Conservation (phyloP, 2,329 filamentous ascomycete genomes). For the Pyrenochaeta sp. region DNA sequence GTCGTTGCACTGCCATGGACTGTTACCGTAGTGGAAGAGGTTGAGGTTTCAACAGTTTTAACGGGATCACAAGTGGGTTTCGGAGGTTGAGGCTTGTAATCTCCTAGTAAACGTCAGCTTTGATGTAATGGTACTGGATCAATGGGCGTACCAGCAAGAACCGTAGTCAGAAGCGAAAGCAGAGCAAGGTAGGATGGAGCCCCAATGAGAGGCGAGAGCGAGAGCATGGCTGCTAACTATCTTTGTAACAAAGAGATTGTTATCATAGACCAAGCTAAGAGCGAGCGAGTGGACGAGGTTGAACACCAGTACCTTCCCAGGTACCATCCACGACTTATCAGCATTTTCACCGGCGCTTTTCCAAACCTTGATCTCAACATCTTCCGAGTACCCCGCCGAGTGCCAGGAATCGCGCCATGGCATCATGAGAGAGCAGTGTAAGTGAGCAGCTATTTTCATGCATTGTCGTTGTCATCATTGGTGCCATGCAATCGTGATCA, state of each 20-base stretch:
- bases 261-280: background rate
- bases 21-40: background rate
- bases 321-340: background rate
- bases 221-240: background rate
- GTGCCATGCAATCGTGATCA: background rate
- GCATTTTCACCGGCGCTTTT: background rate
- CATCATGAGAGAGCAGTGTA: background rate
- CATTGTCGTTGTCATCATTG: background rate
- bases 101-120: background rate
- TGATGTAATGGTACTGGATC: background rate
- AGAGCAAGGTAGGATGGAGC: background rate
- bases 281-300: background rate
- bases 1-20: background rate
- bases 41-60: background rate
- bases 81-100: background rate
- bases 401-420: background rate
- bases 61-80: background rate
- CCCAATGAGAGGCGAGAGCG: background rate
- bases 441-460: background rate
- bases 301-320: background rate
- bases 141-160: background rate
- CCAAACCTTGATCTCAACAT: background rate
- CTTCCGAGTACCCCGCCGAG: background rate
- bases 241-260: too few species aligned
- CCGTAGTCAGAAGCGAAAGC: background rate